Evolutionary conservation across 108 stramenopile species (phyloP).

Genomic region (Pseudonitzschia pungens): DNA sequence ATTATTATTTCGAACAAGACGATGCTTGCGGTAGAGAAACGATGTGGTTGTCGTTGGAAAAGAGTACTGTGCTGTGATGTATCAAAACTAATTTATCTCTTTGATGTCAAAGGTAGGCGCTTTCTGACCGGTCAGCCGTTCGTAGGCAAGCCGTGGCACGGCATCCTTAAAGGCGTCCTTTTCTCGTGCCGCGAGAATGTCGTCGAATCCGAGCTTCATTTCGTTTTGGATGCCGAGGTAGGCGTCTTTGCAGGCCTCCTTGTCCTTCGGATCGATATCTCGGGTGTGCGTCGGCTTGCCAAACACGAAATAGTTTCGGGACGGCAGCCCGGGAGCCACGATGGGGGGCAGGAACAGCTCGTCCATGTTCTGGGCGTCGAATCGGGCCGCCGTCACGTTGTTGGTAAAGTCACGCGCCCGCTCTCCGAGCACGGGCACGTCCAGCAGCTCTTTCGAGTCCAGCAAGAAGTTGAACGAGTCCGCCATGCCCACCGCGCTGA

Average conservation of each 20-base stretch:
- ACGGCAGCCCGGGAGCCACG: slow-evolving; percentile 65
- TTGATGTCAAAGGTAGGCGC: slow-evolving; percentile 52
- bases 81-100: slow-evolving; percentile 25
- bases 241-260: slow-evolving; percentile 53
- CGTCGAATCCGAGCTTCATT: slow-evolving; percentile 67
- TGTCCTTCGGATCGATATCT: slow-evolving; percentile 59
- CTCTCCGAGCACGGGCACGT: slow-evolving; percentile 78
- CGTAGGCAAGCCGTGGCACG: slow-evolving; percentile 38
- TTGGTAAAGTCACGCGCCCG: slow-evolving; percentile 40
- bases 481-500: slow-evolving; percentile 89
- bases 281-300: slow-evolving; percentile 67
- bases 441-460: slow-evolving; percentile 59
- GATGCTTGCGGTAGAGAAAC: too few species aligned
- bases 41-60: too few species aligned
- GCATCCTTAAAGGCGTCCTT: slow-evolving; percentile 56
- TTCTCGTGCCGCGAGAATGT: slow-evolving; percentile 69
- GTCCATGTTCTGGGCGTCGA: slow-evolving; percentile 52
- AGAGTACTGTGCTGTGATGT: too few species aligned
- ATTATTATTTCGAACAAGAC: too few species aligned
- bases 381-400: slow-evolving; percentile 60
- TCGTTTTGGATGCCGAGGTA: slow-evolving; percentile 64
- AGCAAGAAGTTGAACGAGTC: slow-evolving; percentile 71
- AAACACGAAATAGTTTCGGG: slow-evolving; percentile 86
- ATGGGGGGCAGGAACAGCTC: slow-evolving; percentile 73
- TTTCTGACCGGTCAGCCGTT: slow-evolving; percentile 39